A percentile compares a stretch with the other conserved stretches of the same genome.
These are phyloP conservation scores for Stromatinia cepivora DNA, from an alignment of 2,329 filamentous ascomycete species.

Conservation along the genomic window DNA sequence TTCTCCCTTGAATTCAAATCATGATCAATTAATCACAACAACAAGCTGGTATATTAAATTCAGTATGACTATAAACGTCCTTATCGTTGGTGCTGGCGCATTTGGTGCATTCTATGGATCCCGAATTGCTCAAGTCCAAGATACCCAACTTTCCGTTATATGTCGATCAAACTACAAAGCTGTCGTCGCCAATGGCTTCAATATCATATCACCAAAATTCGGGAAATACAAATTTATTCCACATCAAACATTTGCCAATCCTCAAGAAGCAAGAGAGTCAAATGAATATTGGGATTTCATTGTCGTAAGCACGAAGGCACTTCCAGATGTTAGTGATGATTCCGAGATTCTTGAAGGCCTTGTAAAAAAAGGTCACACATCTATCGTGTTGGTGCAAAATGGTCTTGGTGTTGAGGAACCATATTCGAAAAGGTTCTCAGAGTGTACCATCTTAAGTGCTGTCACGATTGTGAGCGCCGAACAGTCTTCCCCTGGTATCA, in stretches of 20 bases:
- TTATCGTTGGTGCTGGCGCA: conserved; percentile 66
- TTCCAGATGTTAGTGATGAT: conserved; percentile 40
- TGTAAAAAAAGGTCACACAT: conserved; percentile 33
- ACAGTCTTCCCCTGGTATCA: conserved; percentile 60
- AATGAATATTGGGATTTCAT: conserved; percentile 46
- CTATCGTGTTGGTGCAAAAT: conserved; percentile 40
- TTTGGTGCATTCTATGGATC: conserved; percentile 74
- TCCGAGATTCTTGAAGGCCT: conserved; percentile 36
- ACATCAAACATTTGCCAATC: conserved; percentile 62
- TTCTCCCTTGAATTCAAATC: not conserved
- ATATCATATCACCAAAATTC: conserved; percentile 64
- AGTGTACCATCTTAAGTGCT: conserved; percentile 61
- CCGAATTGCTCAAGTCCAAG: conserved; percentile 58
- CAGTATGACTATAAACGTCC: conserved; percentile 48
- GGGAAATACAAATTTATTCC: conserved; percentile 66
- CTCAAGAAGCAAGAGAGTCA: conserved; percentile 44
- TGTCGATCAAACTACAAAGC: conserved; percentile 72
- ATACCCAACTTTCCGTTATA: conserved; percentile 64
- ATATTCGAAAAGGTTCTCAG: conserved; percentile 62
- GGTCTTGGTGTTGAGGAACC: conserved; percentile 48
- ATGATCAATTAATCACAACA: not conserved
- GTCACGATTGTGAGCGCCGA: conserved; percentile 70
- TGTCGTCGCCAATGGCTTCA: conserved; percentile 61
- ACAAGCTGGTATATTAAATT: not conserved
- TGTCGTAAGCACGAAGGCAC: conserved; percentile 39